Evolutionary conservation across 129 eudicot species (phyloP), one percentile per base, ranked within the genome.

Genomic region (Tagetes patula): DNA sequence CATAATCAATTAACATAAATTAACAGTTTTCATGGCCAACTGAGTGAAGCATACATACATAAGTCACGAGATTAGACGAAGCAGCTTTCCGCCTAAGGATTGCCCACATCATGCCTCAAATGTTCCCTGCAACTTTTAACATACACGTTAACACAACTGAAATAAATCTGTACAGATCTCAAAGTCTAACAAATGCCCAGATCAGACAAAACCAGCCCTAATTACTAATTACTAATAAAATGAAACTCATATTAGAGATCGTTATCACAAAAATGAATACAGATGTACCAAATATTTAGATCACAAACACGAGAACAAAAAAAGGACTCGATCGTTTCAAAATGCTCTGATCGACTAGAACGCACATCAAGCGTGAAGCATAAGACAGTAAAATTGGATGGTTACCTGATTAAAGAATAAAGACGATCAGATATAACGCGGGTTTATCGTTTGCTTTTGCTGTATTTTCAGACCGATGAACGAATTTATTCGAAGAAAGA

Each of bases 41-140:
- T 20, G 27, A 20, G 27, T 33, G 46, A 33, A 45, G 43, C 27
- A 58, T 5, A 58, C 71, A 59, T 64, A 78, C 53, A 60, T 48
- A 38, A 81, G 50, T 69, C 43, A 81, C 75, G 69, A 77, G 71
- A 69, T 77, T 75, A 68, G 71, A 76, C 41, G 82, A 71, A 34
- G 79, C 82, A 13, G 85, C 81, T 83, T 86, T 86, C 59, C 85
- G 80, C 80, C 84, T 71, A 54, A 65, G 42, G 10, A 52, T 38
- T 32, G 78, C 62, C 81, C 58, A 79, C 65, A 69, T 53, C 70
- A 31, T 85, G 45, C 64, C 77, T 69, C 73, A 34, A 75, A 60
- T 38, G 62, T 61, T 74, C 71, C 46, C 65, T 50, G 56, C 38
- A 60, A 63, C 3, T 33, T 32, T 34, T 48, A 71, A 52, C 40